Evolutionary conservation across 2,329 filamentous ascomycete species (phyloP), one percentile per base, ranked within the genome.

Genomic region (Cordyceps cateniannulata): DNA sequence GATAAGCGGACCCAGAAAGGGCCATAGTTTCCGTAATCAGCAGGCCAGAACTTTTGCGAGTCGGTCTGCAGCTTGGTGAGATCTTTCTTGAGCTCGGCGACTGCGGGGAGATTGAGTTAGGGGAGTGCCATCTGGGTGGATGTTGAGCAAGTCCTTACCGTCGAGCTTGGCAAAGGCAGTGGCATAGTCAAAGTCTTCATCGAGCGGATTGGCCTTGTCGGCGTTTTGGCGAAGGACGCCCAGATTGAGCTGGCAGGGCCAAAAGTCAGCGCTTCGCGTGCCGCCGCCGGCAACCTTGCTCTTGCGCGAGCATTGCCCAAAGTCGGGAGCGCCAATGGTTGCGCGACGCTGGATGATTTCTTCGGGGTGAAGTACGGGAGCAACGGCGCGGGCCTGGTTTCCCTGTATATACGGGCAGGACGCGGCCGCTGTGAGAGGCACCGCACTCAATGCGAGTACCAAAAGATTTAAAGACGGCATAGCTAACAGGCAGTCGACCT

Each of bases 21-120:
- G 65, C 89, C 89, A 67, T 92, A 93, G 79, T 91, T 87, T 59
- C 89, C 89, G 69, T 89, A 90, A 71, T 93, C 89, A 29, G 89
- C 89, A 0, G 89, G 89, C 89, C 89, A 93, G 83, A 84, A 91
- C 44, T 89, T 85, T 75, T 92, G 85, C 1, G 88, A 91, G 71
- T 90, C 85, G 56, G 88, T 92, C 85, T 91, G 88, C 68, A 92
- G 71, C 22, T 77, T 79, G 22, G 77, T 69, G 4, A 93, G 75
- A 70, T 93, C 89, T 75, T 89, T 86, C 83, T 92, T 92, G 66
- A 92, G 74, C 27, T 76, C 86, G 62, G 81, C 76, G 69, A 89
- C 90, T 61, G 4, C 12, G 10, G 20, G 9, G 18, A 29, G n/a
- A 18, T 16, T 6, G 12, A 16, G 49, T 59, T 6, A 59, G 56